These are phyloP conservation scores for Chlorella variabilis DNA, from an alignment of 163 green algal species.

Conservation along the genomic window DNA sequence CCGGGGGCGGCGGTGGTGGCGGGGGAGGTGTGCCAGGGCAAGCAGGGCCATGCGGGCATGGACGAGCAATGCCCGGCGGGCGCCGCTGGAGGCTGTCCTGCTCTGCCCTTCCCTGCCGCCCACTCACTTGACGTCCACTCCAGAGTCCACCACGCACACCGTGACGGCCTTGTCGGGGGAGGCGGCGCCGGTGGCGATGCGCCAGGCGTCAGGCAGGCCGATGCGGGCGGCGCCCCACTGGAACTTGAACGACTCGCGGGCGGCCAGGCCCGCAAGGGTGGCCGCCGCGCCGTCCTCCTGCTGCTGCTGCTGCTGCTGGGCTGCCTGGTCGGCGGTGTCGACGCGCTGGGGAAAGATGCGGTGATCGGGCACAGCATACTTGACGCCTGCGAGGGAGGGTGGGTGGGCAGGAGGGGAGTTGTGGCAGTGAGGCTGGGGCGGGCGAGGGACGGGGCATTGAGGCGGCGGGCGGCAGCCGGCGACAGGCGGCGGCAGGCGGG, in stretches of 20 bases:
- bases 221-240: constrained; percentile 52
- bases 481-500: not conserved
- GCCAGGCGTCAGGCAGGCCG: constrained; percentile 39
- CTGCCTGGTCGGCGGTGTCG: not conserved
- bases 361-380: constrained; percentile 19
- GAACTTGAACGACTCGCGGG: constrained; percentile 11
- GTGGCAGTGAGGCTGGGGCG: too few relatives aligned
- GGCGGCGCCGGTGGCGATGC: not conserved
- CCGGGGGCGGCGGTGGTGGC: too few relatives aligned
- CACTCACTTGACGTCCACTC: constrained; percentile 58
- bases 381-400: not conserved
- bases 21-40: too few relatives aligned
- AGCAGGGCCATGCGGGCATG: too few relatives aligned
- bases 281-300: not conserved
- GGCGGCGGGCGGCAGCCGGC: not conserved
- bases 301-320: not conserved
- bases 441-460: not conserved
- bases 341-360: not conserved
- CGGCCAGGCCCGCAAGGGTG: constrained; percentile 5
- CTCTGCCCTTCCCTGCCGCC: too few relatives aligned
- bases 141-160: constrained; percentile 69
- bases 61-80: too few relatives aligned
- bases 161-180: constrained; percentile 2
- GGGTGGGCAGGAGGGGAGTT: not conserved
- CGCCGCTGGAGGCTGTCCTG: too few relatives aligned